Evolutionary conservation across 1,284 basidiomycete genomes (phyloP), one percentile per base, ranked within the genome.

Genomic region (Rhodotorula glutinis): DNA sequence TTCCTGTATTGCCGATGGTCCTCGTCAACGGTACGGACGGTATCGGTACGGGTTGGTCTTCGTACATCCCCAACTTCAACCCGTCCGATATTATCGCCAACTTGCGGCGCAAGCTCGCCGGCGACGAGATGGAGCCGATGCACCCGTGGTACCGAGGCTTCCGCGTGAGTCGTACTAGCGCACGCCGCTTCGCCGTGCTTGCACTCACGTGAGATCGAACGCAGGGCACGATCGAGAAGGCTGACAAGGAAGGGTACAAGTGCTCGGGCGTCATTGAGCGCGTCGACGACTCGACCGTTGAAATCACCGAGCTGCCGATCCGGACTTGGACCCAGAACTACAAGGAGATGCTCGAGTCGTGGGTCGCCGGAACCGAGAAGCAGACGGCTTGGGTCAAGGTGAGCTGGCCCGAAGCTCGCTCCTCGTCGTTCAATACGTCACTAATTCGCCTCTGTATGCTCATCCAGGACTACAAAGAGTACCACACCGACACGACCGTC

Each of bases 31-130:
- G 96, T 21, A 88, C 90, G 21, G 94, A 98, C 75, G 96, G 96
- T 82, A 98, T 99, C 76, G 96, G 96, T 62, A 99, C 96, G 59
- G 91, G 95, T 68, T 99, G 96, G 95, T 95, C 92, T 76, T 97
- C 96, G 0, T 87, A 81, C 53, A 84, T 99, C 61, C 96, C 96
- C 16, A 91, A 89, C 76, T 98, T 89, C 83, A 98, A 98, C 78
- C 96, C 96, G 0, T 79, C 80, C 33, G 95, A 98, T 68, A 88
- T 99, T 57, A 89, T 98, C 25, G 84, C 84, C 38, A 98, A 98
- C 78, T 79, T 99, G 57, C 87, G 88, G 17, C 85, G 91, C 9
- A 80, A 95, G 73, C 94, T 98, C 91, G 83, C 84, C 0, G 89
- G 87, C 51, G 90, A 97, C 79, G 91, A 93, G 73, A 77, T 88